Evolutionary conservation across 257 asterid species (phyloP).

Genomic region (Fraxinus cuspidata): DNA sequence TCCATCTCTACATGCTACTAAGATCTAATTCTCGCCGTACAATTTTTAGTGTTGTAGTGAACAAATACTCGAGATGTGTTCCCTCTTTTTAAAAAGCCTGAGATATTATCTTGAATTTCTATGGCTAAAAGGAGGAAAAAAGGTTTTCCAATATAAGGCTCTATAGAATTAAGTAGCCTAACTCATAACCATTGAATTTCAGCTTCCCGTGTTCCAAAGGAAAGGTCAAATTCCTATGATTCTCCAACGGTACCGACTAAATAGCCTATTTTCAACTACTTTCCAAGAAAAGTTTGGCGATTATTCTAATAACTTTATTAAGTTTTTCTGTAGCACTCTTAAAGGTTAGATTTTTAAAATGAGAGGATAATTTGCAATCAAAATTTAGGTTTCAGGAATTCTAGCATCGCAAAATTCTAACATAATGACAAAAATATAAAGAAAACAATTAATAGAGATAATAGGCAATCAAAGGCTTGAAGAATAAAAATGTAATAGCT

Average conservation of each 20-base stretch:
- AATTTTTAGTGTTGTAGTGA: background rate
- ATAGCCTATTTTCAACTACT: background rate
- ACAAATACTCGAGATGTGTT: background rate
- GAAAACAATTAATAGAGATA: too few relatives aligned
- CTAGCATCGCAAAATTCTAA: background rate
- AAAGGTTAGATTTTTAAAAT: background rate
- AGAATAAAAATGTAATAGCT: background rate
- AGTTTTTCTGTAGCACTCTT: background rate
- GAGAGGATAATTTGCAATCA: background rate
- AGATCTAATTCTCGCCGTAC: background rate
- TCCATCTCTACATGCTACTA: background rate
- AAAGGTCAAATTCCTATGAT: background rate
- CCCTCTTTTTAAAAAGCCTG: background rate
- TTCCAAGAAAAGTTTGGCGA: background rate
- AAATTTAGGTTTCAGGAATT: background rate
- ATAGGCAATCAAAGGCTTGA: background rate
- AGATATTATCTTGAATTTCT: background rate
- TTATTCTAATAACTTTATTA: background rate
- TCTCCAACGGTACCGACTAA: background rate
- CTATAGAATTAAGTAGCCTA: background rate
- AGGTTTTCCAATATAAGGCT: background rate
- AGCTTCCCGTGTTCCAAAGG: background rate
- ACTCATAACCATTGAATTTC: background rate
- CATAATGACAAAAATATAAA: too few relatives aligned
- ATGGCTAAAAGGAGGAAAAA: background rate